Base-by-base conservation (phyloP, 2,329 filamentous ascomycete genomes). In the Rhexocercosporidium sp. region DNA sequence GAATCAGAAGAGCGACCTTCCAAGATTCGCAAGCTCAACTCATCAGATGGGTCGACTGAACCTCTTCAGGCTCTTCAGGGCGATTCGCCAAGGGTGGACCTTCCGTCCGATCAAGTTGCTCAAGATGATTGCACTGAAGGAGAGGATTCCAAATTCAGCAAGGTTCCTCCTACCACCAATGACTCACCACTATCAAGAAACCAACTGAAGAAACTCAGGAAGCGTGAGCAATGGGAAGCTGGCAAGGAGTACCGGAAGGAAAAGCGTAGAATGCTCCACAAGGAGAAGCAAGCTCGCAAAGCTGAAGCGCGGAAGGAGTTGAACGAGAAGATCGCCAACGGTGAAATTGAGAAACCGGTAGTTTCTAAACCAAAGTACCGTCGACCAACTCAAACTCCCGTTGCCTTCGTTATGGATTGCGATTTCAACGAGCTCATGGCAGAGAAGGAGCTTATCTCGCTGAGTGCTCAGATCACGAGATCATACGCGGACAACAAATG, bases 401-500 rank as follows among this genome's bases (percentile, higher is more conserved):
- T 98, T 25, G 88, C 92, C 0, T 82, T 99, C 71, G 84, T 99
- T 67, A 82, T 99, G 70, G 96, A 99, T 81, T 98, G 95, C 80
- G 89, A 92, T 72, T 99, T 96, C 77, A 94, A 99, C 78, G 84
- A 92, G 49, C 86, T 94, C 76, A 99, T 99, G 96, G 85, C 85
- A 60, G 92, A 95, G 44, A 91, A 92, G 73, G 96, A 99, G 80
- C 83, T 92, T 34, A 89, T 94, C 64, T 97, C 93, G 4, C 85
- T 99, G 14, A 88, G 88, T 1, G 88, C 89, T 66, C 96, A 99
- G 79, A 84, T 99, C 69, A 97, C 93, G 9, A 85, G 96, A 65
- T 91, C 87, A 66, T 99, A 99, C 80, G 93, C 94, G 22, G 93
- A 97, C 75, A 98, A 97, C 79, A 87, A 86, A 67, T 88, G 86